Evolutionary conservation across 169 alveolate genomes (phyloP), one percentile per base, ranked within the genome.

Genomic region (Amoebophrya sp.): DNA sequence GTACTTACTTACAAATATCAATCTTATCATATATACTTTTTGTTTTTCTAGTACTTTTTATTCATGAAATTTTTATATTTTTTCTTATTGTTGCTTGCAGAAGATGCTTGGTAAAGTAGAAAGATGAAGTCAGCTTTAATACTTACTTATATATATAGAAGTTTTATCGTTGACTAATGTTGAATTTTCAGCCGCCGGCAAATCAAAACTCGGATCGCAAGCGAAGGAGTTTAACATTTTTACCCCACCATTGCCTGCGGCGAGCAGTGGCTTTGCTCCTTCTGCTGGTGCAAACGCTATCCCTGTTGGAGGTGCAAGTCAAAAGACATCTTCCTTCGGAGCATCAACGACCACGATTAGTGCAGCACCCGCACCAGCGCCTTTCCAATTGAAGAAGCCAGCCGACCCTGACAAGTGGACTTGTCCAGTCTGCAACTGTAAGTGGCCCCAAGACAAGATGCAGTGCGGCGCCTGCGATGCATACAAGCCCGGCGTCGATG

Each of bases 401-500:
- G 38, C 18, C 39, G 83, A 65, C 83, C 3, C 2, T 6, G 83
- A 26, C 33, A 65, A 65, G 33, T 65, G 83, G 83, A 65, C 39
- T 36, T 65, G 83, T 18, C 39, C 2, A 1, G 26, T 18, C 33
- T 65, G 83, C 33, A 65, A 6, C 39, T 18, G 2, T 6, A 65
- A 65, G 83, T 65, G 83, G 83, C 33, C 2, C 33, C 83, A 65
- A 36, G 26, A 65, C 33, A 10, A 6, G 83, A 65, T 6, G 38
- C 83, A 65, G 83, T 65, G 83, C 83, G 83, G 83, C 2, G 83
- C 83, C 33, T 65, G 83, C 33, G 83, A 65, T 29, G 1, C 33
- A 1, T 65, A 65, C 83, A 65, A 65, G 83, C 83, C 83, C 33
- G 83, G 83, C 83, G 83, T 65, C 36, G 83, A 65, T 36, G 83